Evolutionary conservation across 768 basidiomycete genomes (phyloP), one percentile per base, ranked within the genome.

Genomic region (Boletellus emodensis): DNA sequence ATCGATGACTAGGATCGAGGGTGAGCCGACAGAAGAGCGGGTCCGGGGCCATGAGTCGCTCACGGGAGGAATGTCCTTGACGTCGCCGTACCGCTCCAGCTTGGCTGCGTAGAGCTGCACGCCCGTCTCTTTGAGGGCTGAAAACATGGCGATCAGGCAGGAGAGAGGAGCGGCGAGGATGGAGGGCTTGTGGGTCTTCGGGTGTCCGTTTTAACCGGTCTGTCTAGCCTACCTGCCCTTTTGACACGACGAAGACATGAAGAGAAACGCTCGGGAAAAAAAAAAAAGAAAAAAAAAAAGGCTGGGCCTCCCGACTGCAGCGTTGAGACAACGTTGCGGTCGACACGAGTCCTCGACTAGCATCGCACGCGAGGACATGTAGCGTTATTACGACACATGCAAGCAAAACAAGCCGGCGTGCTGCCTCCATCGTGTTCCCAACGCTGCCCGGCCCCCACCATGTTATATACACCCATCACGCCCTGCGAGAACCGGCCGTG

Each of bases 261-360:
- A 41, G 34, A 36, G 42, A 38, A 40, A 37, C 13, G 30, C 30
- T 11, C 41, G 18, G 39, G 39, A 36, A 30, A 42, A 28, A 30
- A 42, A 42, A 36, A 30, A 42, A 28, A 30, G 51, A n/a, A n/a
- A n/a, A n/a, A n/a, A n/a, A n/a, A n/a, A n/a, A n/a, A n/a, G n/a
- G 41, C 55, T 52, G 14, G 62, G 47, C 41, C 12, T 22, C 51
- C 30, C 30, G 30, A 54, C 20, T 46, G 63, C 63, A 66, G 62
- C 64, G 64, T 67, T 65, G 62, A 51, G 55, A 52, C 39, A 67
- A 67, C 64, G 64, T 65, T 67, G 58, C 46, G 33, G 22, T 38
- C 53, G 56, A 59, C 60, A 56, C 40, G 53, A 49, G 46, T 48
- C 47, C 55, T 58, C 55, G 54, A 63, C 58, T 35, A 3, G 46